These are phyloP conservation scores for Puccinia brachypodii DNA, from an alignment of 1,284 basidiomycete genomes.

Conservation along the genomic window DNA sequence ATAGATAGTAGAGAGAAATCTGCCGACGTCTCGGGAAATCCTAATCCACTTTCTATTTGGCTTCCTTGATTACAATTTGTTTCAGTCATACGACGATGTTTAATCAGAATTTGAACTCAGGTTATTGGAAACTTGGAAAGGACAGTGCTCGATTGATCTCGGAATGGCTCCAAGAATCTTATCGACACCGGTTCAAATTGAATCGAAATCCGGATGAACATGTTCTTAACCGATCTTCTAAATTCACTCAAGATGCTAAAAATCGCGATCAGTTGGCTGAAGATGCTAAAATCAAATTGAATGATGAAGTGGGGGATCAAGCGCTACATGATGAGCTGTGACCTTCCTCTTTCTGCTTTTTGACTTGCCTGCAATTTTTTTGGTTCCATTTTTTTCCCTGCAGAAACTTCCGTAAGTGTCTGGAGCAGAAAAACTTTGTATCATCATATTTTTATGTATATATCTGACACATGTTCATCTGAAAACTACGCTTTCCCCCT, in stretches of 20 bases:
- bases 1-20: neutral
- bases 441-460: no score
- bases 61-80: neutral
- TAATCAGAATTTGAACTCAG: conserved; percentile 35
- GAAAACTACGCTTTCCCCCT: no score
- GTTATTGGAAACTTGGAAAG: conserved; percentile 32
- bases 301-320: conserved; percentile 10
- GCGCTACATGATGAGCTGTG: conserved; percentile 15
- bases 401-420: no score
- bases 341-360: neutral
- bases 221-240: neutral
- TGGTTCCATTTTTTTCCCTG: neutral
- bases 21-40: neutral
- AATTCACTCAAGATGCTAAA: neutral
- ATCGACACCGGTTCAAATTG: conserved; percentile 12
- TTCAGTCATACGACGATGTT: conserved; percentile 39
- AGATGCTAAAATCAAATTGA: conserved; percentile 17
- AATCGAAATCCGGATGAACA: neutral
- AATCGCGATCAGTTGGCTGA: conserved; percentile 3
- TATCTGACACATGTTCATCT: no score
- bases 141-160: conserved; percentile 25
- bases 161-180: conserved; percentile 24
- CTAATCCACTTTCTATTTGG: neutral
- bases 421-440: no score
- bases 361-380: neutral